Conservation (phyloP, 225 moss, liverwort and hornwort species). For the Physcomitrium patens region DNA sequence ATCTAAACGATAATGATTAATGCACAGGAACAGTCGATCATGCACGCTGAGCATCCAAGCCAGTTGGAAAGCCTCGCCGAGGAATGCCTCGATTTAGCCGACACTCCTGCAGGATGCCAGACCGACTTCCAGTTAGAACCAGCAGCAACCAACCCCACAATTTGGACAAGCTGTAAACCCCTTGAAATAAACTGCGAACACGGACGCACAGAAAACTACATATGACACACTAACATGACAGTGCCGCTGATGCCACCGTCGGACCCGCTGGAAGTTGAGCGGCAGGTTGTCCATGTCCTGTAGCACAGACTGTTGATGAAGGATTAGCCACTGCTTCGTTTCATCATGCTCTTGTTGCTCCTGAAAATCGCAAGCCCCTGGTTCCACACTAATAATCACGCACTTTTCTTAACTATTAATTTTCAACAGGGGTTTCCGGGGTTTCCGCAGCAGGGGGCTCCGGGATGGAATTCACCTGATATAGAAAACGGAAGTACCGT, state of each 20-base stretch:
- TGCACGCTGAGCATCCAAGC: neutral
- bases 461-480: slow-evolving; percentile 20
- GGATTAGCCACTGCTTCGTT: neutral
- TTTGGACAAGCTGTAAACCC: neutral
- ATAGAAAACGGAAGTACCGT: neutral
- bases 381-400: no score
- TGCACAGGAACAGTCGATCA: neutral
- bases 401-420: no score
- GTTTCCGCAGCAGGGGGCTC: neutral
- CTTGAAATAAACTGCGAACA: no score
- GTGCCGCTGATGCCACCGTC: neutral
- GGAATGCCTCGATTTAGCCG: neutral
- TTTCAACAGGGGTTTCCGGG: no score
- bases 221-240: neutral
- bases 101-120: neutral
- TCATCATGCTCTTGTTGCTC: no score
- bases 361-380: no score
- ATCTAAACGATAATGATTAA: slow-evolving; percentile 5
- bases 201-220: neutral
- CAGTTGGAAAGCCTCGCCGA: neutral
- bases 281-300: neutral
- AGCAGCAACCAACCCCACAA: neutral
- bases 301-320: neutral
- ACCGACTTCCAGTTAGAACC: neutral
- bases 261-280: neutral